Percentiles rank a stretch among this genome's conserved stretches.
phyloP scores from a whole-genome alignment of 1,139 yeast genomes.

The Magnusiomyces clavatus region DNA sequence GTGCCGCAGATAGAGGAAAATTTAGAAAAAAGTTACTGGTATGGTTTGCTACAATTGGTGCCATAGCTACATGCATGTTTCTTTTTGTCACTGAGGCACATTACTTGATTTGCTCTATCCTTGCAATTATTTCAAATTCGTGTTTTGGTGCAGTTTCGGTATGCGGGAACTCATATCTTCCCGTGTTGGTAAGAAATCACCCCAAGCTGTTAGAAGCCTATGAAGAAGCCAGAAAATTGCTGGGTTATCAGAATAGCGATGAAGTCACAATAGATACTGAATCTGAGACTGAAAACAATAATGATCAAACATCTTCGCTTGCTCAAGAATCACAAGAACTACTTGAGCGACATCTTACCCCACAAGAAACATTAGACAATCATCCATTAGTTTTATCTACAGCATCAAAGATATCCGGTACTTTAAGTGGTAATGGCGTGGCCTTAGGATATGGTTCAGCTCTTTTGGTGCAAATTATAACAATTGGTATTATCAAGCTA shows the following conservation, averaged over 20 bases:
- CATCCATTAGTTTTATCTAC: conserved; percentile 13
- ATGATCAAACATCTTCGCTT: too few species aligned
- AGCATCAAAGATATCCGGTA: conserved; percentile 28
- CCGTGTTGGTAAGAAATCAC: conserved; percentile 43
- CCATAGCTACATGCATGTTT: conserved; percentile 42
- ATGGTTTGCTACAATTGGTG: conserved; percentile 49
- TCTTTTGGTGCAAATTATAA: conserved; percentile 48
- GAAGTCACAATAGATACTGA: not conserved
- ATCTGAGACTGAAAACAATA: too few species aligned
- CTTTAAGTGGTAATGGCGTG: conserved; percentile 57
- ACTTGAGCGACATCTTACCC: not conserved
- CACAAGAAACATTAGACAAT: conserved; percentile 4
- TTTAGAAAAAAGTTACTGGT: conserved; percentile 47
- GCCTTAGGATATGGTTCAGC: conserved; percentile 62
- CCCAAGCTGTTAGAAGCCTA: conserved; percentile 16
- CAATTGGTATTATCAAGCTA: conserved; percentile 43
- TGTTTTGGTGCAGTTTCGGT: conserved; percentile 67
- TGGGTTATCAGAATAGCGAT: not conserved
- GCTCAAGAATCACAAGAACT: not conserved
- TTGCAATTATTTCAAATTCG: conserved; percentile 55
- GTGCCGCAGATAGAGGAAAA: conserved; percentile 52
- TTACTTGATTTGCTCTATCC: conserved; percentile 47
- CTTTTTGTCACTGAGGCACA: conserved; percentile 37
- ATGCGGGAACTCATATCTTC: conserved; percentile 65
- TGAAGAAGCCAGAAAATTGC: conserved; percentile 3